A percentile compares a stretch with the other conserved stretches of the same genome.
These are phyloP conservation scores for Rhodotorula sp. DNA, from an alignment of 1,284 basidiomycete genomes.

Conservation along the genomic window DNA sequence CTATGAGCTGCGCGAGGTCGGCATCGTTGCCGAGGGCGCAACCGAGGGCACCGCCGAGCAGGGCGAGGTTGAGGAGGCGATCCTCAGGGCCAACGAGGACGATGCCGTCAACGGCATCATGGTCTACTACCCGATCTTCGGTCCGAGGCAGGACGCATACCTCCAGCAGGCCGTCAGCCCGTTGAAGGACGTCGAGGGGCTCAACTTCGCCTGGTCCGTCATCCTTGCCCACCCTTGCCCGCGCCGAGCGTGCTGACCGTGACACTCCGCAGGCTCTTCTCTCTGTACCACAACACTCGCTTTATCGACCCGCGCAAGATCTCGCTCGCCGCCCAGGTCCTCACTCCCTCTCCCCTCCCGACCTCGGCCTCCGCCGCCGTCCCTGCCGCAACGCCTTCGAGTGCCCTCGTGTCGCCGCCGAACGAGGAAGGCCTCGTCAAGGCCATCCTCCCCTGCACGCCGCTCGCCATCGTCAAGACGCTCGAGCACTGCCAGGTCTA, in stretches of 20 bases:
- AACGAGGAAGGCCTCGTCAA: conserved; percentile 63
- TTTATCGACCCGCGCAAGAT: conserved; percentile 52
- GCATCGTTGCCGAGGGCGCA: conserved; percentile 54
- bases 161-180: conserved; percentile 92
- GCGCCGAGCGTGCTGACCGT: background rate
- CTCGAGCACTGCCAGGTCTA: conserved; percentile 90
- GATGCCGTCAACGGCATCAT: conserved; percentile 44
- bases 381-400: too few species aligned
- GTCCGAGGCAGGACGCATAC: conserved; percentile 78
- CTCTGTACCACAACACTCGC: conserved; percentile 81
- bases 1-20: conserved; percentile 75
- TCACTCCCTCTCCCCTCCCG: conserved; percentile 29
- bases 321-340: conserved; percentile 45
- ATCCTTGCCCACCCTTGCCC: background rate
- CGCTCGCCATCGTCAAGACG: conserved; percentile 89
- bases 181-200: conserved; percentile 94
- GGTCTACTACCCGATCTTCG: conserved; percentile 67
- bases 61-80: conserved; percentile 77
- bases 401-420: conserved; percentile 3
- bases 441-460: conserved; percentile 95
- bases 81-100: conserved; percentile 65
- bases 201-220: conserved; percentile 64
- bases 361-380: conserved; percentile 55
- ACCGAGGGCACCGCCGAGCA: conserved; percentile 48
- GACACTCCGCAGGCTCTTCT: conserved; percentile 62